phyloP scores from a whole-genome alignment of 176 grass and related monocot species.

The Aegilops longissima region DNA sequence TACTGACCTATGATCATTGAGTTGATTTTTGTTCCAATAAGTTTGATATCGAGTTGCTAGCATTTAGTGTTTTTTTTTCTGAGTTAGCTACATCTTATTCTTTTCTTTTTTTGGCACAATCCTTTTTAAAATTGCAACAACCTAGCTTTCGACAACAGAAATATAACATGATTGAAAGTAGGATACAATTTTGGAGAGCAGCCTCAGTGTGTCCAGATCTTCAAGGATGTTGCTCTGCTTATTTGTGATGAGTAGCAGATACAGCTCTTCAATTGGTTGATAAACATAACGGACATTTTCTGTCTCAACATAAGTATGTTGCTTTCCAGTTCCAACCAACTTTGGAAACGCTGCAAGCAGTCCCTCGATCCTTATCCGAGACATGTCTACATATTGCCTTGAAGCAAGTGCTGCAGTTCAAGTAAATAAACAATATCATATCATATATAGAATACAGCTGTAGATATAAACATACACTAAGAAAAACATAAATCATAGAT shows the following conservation, averaged over 20 bases:
- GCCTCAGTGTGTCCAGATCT: conserved; percentile 83
- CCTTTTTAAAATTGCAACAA: neutral
- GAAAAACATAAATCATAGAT: neutral
- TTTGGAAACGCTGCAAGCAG: conserved; percentile 89
- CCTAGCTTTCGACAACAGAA: neutral
- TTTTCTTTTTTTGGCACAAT: neutral
- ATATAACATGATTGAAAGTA: conserved; percentile 28
- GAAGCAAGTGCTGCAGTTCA: conserved; percentile 67
- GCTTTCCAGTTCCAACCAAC: conserved; percentile 83
- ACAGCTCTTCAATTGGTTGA: conserved; percentile 79
- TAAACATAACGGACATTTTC: conserved; percentile 95
- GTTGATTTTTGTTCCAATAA: neutral
- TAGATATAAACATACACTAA: neutral
- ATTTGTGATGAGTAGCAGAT: conserved; percentile 71
- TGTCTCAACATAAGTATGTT: conserved; percentile 85
- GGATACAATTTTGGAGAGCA: conserved; percentile 94
- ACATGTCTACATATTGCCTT: conserved; percentile 89
- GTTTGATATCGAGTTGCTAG: neutral
- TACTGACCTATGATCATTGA: neutral
- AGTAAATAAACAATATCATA: conserved; percentile 25
- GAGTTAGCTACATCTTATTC: neutral
- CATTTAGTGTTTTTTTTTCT: neutral
- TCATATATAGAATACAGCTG: neutral
- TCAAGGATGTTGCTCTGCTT: conserved; percentile 94
- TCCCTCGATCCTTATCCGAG: conserved; percentile 83